Conservation (phyloP, 805 yeast genomes). For the Cyberlindnera veronae region DNA sequence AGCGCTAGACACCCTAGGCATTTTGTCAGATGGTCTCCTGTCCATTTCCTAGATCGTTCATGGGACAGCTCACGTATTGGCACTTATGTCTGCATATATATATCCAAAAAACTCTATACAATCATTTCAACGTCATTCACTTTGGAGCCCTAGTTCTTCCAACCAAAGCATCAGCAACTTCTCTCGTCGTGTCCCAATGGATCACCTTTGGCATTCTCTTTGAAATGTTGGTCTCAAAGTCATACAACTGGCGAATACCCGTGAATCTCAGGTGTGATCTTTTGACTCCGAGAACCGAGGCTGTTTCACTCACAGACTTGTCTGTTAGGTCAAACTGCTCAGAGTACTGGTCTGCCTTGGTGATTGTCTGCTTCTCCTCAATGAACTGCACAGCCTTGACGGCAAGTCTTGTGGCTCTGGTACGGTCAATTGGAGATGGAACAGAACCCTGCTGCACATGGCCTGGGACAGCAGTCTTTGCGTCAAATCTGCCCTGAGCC, state of each 20-base stretch:
- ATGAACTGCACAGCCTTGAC: slow-evolving; percentile 67
- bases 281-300: slow-evolving; percentile 80
- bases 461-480: slow-evolving; percentile 80
- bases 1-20: no score
- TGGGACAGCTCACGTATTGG: no score
- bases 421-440: slow-evolving; percentile 77
- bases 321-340: slow-evolving; percentile 41
- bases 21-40: no score
- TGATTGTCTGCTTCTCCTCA: slow-evolving; percentile 41
- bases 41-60: no score
- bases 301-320: slow-evolving; percentile 45
- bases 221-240: slow-evolving; percentile 76
- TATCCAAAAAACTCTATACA: no score
- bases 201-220: slow-evolving; percentile 86
- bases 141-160: slow-evolving; percentile 45
- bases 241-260: slow-evolving; percentile 72
- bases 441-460: slow-evolving; percentile 84
- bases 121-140: not conserved
- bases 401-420: slow-evolving; percentile 68
- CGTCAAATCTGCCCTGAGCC: slow-evolving; percentile 63
- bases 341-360: slow-evolving; percentile 43
- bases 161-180: slow-evolving; percentile 79
- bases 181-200: slow-evolving; percentile 76
- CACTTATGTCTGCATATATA: no score
- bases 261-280: slow-evolving; percentile 74